Base-by-base conservation (phyloP, 2,329 filamentous ascomycete genomes). In the Ambrosiella beaveri region DNA sequence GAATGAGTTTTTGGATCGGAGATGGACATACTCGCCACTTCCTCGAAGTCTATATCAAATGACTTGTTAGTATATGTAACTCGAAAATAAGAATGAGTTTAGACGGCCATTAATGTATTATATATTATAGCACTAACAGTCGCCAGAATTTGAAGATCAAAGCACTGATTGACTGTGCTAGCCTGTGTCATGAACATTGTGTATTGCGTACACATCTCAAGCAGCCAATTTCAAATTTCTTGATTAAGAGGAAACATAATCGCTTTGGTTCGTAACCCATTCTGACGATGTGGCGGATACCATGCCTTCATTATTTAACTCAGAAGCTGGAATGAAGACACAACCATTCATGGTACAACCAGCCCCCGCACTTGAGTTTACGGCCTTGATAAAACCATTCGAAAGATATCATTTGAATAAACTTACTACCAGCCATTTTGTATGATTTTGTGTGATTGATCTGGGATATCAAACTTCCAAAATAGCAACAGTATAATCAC, bases 21-120 rank as follows among this genome's bases (percentile, higher is more conserved):
- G 36, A 36, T 38, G 8, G 3, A 72, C 73, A 63, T 71, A 76
- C 74, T 73, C 63, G 73, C 74, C 65, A 77, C 63, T 7, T 68
- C 68, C 64, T 75, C 71, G 64, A 71, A 74, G 65, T 73, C 73
- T 73, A 61, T 45, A 41, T 41, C 8, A 51, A 36, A 51, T 11
- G 47, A 6, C 8, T 35, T 7, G 47, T 51, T 36, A 51, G 47
- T 51, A 35, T 2, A 27, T 8, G 8, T 13, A 13, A 35, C 17
- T 11, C 3, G 2, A 9, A 19, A n/a, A 51, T 19, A 51, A 6
- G 19, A 47, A 8, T 47, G 4, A 8, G 19, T 6, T 8, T n/a
- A 15, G 8, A 8, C 11, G 9, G 11, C 44, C 44, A 13, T 8
- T 8, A 47, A 13, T n/a, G 13, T 15, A 47, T n/a, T 8, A 51